These are phyloP conservation scores for Amanita subjunquillea DNA, from an alignment of 768 basidiomycete genomes.

Conservation along the genomic window DNA sequence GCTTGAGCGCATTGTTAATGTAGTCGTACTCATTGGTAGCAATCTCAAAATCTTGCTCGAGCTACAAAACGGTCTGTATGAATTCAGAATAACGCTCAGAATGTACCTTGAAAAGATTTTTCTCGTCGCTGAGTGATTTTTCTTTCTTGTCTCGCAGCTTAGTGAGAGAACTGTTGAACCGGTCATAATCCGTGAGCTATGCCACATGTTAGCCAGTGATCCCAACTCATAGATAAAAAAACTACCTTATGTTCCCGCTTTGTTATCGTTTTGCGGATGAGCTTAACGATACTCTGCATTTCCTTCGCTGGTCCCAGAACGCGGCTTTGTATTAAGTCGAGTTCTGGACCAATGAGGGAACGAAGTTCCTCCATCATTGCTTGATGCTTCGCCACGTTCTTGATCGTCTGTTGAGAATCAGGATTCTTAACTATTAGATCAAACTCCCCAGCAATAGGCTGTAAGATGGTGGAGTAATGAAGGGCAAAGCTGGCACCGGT, in stretches of 20 bases:
- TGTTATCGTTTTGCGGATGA: constrained; percentile 86
- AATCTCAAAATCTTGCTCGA: constrained; percentile 93
- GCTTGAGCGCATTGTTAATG: constrained; percentile 83
- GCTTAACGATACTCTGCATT: constrained; percentile 75
- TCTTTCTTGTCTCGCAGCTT: constrained; percentile 99
- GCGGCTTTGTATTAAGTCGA: constrained; percentile 87
- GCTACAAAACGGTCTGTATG: constrained; percentile 27
- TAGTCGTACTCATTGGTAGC: constrained; percentile 91
- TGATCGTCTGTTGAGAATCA: constrained; percentile 64
- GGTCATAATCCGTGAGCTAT: constrained; percentile 87
- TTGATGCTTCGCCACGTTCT: constrained; percentile 66
- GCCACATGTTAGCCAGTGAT: constrained; percentile 1
- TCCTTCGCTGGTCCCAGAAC: constrained; percentile 85
- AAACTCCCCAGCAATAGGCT: constrained; percentile 65
- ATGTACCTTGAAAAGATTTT: constrained; percentile 86
- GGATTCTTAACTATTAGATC: constrained; percentile 75
- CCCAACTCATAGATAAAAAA: background rate
- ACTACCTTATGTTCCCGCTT: constrained; percentile 93
- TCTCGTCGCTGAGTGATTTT: constrained; percentile 91
- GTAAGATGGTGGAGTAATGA: constrained; percentile 55
- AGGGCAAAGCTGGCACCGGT: constrained; percentile 51
- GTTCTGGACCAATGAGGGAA: constrained; percentile 71
- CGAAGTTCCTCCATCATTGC: constrained; percentile 76
- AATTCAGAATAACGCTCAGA: constrained; percentile 10
- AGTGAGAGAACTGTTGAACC: constrained; percentile 90